Conservation (phyloP, 352 stramenopile genomes). For the Pythium rishiriense region DNA sequence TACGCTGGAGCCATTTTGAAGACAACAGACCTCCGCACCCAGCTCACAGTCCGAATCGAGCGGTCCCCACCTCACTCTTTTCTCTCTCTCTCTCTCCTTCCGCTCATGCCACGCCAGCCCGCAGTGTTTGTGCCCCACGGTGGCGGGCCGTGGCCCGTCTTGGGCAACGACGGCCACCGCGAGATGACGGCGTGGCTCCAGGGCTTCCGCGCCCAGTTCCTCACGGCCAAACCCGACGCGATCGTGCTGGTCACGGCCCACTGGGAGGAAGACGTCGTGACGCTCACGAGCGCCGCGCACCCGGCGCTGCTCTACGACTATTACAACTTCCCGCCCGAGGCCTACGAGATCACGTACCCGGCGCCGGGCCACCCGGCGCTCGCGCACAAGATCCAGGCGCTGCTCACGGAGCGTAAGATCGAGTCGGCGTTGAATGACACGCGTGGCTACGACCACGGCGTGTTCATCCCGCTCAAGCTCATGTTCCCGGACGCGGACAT, state of each 20-base stretch:
- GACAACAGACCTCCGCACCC: too few relatives aligned
- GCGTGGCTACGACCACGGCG: conserved; percentile 89
- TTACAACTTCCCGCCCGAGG: conserved; percentile 81
- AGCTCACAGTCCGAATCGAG: too few relatives aligned
- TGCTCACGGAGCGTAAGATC: conserved; percentile 59
- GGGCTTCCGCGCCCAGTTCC: conserved; percentile 37
- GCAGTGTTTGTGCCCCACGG: conserved; percentile 43
- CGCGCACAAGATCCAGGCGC: conserved; percentile 58
- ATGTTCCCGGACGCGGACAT: conserved; percentile 88
- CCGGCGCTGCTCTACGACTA: conserved; percentile 88
- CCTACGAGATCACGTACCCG: conserved; percentile 86
- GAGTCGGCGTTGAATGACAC: conserved; percentile 42
- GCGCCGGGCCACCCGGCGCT: conserved; percentile 73
- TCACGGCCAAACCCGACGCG: conserved; percentile 40
- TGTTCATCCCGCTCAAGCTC: conserved; percentile 91
- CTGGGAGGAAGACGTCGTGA: conserved; percentile 57
- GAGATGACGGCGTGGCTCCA: conserved; percentile 47
- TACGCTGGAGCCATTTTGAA: too few relatives aligned
- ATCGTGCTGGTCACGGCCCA: conserved; percentile 88
- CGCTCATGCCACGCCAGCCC: conserved; percentile 6
- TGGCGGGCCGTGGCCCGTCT: conserved; percentile 57
- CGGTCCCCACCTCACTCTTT: too few relatives aligned
- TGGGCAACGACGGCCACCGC: conserved; percentile 42
- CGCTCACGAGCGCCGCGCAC: conserved; percentile 31
- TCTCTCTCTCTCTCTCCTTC: too few relatives aligned